These are phyloP conservation scores for Melastoma malabathricum DNA, from an alignment of 345 rosid species.

Conservation along the genomic window DNA sequence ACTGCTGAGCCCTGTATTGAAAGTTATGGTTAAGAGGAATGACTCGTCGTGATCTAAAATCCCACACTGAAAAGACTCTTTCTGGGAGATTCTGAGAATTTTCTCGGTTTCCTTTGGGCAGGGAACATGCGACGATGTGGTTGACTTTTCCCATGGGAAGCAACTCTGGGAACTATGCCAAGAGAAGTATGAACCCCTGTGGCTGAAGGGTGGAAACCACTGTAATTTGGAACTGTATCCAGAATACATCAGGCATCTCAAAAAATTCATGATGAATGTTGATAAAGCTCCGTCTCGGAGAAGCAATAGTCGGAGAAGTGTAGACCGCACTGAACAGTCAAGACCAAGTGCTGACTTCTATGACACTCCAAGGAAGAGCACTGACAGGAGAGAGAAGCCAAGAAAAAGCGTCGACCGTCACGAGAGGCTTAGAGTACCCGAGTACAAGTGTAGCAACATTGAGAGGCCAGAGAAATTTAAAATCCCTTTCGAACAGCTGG, in stretches of 20 bases:
- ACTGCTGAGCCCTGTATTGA: too few relatives aligned
- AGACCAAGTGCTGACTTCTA: conserved; percentile 41
- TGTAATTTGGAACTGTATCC: conserved; percentile 78
- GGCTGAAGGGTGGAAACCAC: conserved; percentile 90
- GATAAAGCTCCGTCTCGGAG: conserved; percentile 61
- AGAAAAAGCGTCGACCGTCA: conserved; percentile 49
- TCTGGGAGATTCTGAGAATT: neutral
- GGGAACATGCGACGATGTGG: conserved; percentile 95
- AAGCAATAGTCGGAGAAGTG: conserved; percentile 50
- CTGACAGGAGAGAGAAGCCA: conserved; percentile 53
- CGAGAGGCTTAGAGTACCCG: conserved; percentile 36
- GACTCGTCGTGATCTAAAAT: neutral
- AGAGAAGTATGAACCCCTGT: conserved; percentile 86
- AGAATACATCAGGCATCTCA: conserved; percentile 76
- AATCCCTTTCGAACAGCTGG: conserved; percentile 57
- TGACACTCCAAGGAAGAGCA: conserved; percentile 62
- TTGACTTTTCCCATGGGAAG: conserved; percentile 86
- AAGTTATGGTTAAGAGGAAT: too few relatives aligned
- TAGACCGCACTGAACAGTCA: conserved; percentile 37
- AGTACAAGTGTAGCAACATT: conserved; percentile 44
- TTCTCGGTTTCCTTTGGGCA: conserved; percentile 15
- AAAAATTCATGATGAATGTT: conserved; percentile 69
- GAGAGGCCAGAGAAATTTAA: conserved; percentile 46
- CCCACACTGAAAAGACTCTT: neutral
- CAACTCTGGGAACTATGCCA: conserved; percentile 93